phyloP scores from a whole-genome alignment of 306 rosid species.

The Macrotyloma uniflorum region DNA sequence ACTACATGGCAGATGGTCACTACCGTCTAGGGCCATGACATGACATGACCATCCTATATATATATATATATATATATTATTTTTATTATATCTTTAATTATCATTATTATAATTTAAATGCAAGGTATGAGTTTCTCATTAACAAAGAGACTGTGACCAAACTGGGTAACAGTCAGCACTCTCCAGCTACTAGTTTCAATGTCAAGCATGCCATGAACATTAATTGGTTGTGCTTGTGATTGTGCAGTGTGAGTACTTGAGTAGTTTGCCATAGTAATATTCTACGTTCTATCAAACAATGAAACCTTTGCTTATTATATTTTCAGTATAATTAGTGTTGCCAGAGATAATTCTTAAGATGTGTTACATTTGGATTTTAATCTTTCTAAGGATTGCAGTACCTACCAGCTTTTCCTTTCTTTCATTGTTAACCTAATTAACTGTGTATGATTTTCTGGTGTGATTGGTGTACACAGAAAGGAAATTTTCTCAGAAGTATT shows the following conservation, averaged over 20 bases:
- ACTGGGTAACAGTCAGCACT: background rate
- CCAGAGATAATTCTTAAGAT: background rate
- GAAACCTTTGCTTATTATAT: constrained; percentile 1
- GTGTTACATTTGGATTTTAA: constrained; percentile 1
- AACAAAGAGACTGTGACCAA: background rate
- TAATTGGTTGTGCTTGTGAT: background rate
- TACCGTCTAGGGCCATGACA: constrained; percentile 85
- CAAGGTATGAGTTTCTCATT: constrained; percentile 10
- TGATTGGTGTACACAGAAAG: constrained; percentile 29
- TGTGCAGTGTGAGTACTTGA: constrained; percentile 29
- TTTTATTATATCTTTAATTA: background rate
- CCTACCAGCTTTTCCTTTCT: background rate
- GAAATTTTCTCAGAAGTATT: no score
- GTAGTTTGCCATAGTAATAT: constrained; percentile 6
- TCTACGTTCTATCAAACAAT: background rate
- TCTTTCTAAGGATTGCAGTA: background rate
- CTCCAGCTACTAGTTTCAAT: constrained; percentile 28
- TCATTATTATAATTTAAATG: background rate
- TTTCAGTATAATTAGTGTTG: background rate
- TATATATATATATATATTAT: background rate
- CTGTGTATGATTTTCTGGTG: constrained; percentile 25
- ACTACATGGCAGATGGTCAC: constrained; percentile 73
- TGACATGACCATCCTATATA: constrained; percentile 26
- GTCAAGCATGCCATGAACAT: constrained; percentile 1
- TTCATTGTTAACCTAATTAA: background rate